Percentiles rank a stretch among this genome's conserved stretches.
Evolutionary conservation across 129 eudicot genomes (phyloP).

Genomic region (Helianthus annuus): DNA sequence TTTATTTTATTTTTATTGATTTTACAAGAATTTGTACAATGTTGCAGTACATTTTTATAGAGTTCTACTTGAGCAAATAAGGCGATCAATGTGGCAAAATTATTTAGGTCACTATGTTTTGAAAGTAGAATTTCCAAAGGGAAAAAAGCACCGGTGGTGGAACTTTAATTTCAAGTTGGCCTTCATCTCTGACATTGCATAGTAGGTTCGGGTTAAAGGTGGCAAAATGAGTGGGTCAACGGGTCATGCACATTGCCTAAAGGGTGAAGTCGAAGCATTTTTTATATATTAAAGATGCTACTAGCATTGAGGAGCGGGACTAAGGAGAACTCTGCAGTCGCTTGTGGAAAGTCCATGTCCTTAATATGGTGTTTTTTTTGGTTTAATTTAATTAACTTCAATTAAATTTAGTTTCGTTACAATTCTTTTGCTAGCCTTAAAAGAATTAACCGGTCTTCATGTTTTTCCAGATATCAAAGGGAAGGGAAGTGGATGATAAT

Average conservation of each 20-base stretch:
- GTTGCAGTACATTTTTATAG: constrained; percentile 81
- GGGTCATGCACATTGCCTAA: neutral
- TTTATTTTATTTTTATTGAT: too few relatives aligned
- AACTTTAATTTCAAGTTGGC: constrained; percentile 73
- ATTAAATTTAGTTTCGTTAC: neutral
- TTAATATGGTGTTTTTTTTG: constrained; percentile 53
- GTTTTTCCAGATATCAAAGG: constrained; percentile 67
- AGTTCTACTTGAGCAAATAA: constrained; percentile 84
- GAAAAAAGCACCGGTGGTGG: constrained; percentile 75
- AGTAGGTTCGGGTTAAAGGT: neutral
- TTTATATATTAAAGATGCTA: constrained; percentile 61
- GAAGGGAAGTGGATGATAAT: constrained; percentile 88
- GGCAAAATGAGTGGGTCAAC: too few relatives aligned
- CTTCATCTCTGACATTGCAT: neutral
- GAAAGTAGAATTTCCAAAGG: constrained; percentile 76
- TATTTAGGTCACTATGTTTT: constrained; percentile 88
- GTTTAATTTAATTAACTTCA: neutral
- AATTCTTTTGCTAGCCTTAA: neutral
- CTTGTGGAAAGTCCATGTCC: constrained; percentile 94
- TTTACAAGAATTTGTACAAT: too few relatives aligned
- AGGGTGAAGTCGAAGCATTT: too few relatives aligned
- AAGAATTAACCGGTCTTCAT: constrained; percentile 1
- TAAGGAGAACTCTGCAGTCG: constrained; percentile 83
- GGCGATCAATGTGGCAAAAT: constrained; percentile 91
- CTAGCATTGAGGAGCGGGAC: constrained; percentile 85